Evolutionary conservation across 768 basidiomycete genomes (phyloP).

Genomic region (Kwoniella shandongensis): DNA sequence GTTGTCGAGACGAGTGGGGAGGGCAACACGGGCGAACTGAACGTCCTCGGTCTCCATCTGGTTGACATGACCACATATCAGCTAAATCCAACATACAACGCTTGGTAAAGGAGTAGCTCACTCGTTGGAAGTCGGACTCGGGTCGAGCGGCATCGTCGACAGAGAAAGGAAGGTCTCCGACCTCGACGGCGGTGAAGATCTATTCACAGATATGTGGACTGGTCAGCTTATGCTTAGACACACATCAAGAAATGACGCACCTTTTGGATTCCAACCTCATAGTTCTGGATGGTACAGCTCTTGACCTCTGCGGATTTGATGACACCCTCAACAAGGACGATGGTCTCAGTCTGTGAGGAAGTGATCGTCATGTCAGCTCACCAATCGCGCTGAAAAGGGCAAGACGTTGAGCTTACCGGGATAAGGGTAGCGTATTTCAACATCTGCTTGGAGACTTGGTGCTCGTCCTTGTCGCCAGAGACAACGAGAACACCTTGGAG

Average conservation of each 20-base stretch:
- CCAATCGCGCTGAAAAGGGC: neutral
- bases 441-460: slow-evolving; percentile 88
- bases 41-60: slow-evolving; percentile 54
- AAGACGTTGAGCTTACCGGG: slow-evolving; percentile 53
- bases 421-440: slow-evolving; percentile 82
- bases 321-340: slow-evolving; percentile 82
- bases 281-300: slow-evolving; percentile 80
- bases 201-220: slow-evolving; percentile 47
- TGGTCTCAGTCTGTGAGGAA: slow-evolving; percentile 64
- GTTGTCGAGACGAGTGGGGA: slow-evolving; percentile 93
- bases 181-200: slow-evolving; percentile 77
- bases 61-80: neutral
- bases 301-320: slow-evolving; percentile 84
- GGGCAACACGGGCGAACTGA: slow-evolving; percentile 66
- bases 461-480: slow-evolving; percentile 59
- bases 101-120: slow-evolving; percentile 50
- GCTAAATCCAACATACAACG: slow-evolving; percentile 62
- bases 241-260: slow-evolving; percentile 55
- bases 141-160: slow-evolving; percentile 88
- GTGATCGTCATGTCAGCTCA: slow-evolving; percentile 23
- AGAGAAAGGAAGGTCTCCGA: slow-evolving; percentile 76
- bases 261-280: slow-evolving; percentile 80
- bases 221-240: too few species aligned
- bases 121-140: slow-evolving; percentile 66
- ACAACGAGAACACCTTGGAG: slow-evolving; percentile 80